Evolutionary conservation across 768 basidiomycete species (phyloP), one percentile per base, ranked within the genome.

Genomic region (Agrocybe pediades): DNA sequence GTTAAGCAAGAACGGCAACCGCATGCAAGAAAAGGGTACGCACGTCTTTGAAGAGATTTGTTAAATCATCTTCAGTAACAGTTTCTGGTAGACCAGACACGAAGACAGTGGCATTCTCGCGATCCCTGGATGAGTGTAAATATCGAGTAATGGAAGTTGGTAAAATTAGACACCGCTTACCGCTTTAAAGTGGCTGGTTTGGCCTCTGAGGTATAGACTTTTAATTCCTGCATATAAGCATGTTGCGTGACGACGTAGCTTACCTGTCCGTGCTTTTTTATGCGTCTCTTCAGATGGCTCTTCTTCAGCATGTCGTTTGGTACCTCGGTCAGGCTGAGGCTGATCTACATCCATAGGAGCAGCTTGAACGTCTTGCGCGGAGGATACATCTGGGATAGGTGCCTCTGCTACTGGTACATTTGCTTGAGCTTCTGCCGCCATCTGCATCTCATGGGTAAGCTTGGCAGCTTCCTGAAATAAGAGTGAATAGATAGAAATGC

Each of bases 101-200:
- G 54, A 98, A 91, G 3, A 98, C 88, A 0, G 94, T 96, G 24
- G 87, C 84, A 61, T 98, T 91, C 73, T 99, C 97, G 42, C 97
- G 92, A 71, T 99, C 97, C 59, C 96, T 95, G 54, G 51, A 41
- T 13, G 13, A 30, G 20, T 46, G 49, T 9, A 43, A 39, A 19
- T 24, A 16, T 30, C 41, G 40, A 39, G 25, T 3, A 57, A 11
- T 8, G 2, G 27, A 11, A 42, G 13, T 16, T 19, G 46, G 13
- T 25, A 20, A 57, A 42, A 58, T 53, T 39, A 50, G 51, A 24
- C n/a, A 50, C 41, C 43, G 56, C 65, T 33, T 41, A 88, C 89
- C 89, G 76, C 69, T 90, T 90, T 24, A 88, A 67, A 7, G 78
- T 71, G 1, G 66, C 68, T 9, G 74, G 66, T 49, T 78, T 78